Evolutionary conservation across 2,329 filamentous ascomycete species (phyloP).

Genomic region (Pseudocercospora crystallina): DNA sequence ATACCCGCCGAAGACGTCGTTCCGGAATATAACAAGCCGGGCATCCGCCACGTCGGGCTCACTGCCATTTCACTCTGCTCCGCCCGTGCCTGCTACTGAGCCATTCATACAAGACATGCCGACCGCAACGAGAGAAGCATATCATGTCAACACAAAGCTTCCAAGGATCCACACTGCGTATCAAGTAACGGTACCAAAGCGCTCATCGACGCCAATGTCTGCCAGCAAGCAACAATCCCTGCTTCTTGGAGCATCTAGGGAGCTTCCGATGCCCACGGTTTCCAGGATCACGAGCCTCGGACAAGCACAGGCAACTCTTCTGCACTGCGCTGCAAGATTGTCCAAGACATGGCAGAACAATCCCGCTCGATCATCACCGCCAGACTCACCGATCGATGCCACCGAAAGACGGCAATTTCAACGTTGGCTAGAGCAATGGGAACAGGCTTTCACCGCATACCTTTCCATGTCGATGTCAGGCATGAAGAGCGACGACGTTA

Average conservation of each 20-base stretch:
- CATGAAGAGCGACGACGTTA: slow-evolving; percentile 31
- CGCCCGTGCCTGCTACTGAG: no score
- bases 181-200: slow-evolving; percentile 11
- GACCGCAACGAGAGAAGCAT: slow-evolving; percentile 20
- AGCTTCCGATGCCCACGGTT: slow-evolving; percentile 34
- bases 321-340: slow-evolving; percentile 32
- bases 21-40: no score
- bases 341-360: slow-evolving; percentile 22
- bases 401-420: slow-evolving; percentile 24
- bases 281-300: slow-evolving; percentile 28
- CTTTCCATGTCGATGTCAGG: slow-evolving; percentile 28
- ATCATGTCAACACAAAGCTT: slow-evolving; percentile 19
- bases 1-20: no score
- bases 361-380: slow-evolving; percentile 18
- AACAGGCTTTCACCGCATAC: slow-evolving; percentile 32
- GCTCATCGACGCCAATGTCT: slow-evolving; percentile 12
- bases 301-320: slow-evolving; percentile 35
- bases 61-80: no score
- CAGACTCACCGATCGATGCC: slow-evolving; percentile 19
- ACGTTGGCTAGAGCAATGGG: slow-evolving; percentile 35
- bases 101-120: slow-evolving; percentile 11
- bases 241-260: slow-evolving; percentile 22
- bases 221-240: slow-evolving; percentile 11
- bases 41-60: no score
- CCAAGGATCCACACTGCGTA: slow-evolving; percentile 20